Percentiles rank a stretch among this genome's conserved stretches.
phyloP scores from a whole-genome alignment of 164 flowering plant species.

The Amborella trichopoda region DNA sequence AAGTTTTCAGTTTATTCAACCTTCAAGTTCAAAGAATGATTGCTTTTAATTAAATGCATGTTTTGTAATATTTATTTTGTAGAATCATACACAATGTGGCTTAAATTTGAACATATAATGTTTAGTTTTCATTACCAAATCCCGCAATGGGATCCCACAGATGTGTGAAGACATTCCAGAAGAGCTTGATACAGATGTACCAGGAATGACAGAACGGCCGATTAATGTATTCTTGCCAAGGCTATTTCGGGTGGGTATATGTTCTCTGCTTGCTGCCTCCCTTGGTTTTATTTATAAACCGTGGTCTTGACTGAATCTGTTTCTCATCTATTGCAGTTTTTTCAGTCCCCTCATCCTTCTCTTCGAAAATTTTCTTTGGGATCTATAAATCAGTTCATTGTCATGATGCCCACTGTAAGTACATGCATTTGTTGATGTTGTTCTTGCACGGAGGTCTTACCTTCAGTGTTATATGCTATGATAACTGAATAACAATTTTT shows the following conservation, averaged over 20 bases:
- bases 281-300: neutral
- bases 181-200: conserved; percentile 80
- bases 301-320: neutral
- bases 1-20: too few relatives aligned
- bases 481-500: too few relatives aligned
- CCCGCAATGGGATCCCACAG: conserved; percentile 33
- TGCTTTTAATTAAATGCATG: too few relatives aligned
- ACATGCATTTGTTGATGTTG: too few relatives aligned
- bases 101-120: too few relatives aligned
- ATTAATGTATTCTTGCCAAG: conserved; percentile 78
- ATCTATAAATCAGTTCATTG: conserved; percentile 84
- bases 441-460: too few relatives aligned
- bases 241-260: conserved; percentile 50
- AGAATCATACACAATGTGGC: too few relatives aligned
- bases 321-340: conserved; percentile 41
- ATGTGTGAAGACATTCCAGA: conserved; percentile 97
- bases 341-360: conserved; percentile 78
- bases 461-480: too few relatives aligned
- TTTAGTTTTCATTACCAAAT: too few relatives aligned
- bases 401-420: conserved; percentile 93
- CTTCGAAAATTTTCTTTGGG: conserved; percentile 84
- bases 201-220: conserved; percentile 86
- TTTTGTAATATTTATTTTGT: too few relatives aligned
- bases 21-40: too few relatives aligned
- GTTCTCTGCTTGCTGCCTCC: conserved; percentile 3